Base-by-base conservation (phyloP, 768 basidiomycete genomes). In the Dentipellis fragilis region DNA sequence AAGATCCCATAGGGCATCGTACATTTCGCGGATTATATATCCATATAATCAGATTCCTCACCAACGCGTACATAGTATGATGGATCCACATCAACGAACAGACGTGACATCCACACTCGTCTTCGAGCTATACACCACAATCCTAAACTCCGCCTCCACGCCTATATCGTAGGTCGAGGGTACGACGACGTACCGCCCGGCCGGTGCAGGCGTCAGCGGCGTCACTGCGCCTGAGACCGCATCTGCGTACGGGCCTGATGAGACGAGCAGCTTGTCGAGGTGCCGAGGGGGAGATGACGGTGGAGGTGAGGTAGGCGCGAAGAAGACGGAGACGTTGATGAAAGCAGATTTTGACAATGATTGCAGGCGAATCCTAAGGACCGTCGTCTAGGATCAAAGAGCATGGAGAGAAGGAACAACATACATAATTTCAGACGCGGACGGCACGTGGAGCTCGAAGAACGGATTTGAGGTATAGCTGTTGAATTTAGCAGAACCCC, bases 191-290 rank as follows among this genome's bases (percentile, higher is more conserved):
- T 93, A 94, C 57, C 75, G 80, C 17, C 89, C 90, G 0, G 76
- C 64, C 3, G 73, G 72, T 45, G 90, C 56, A 14, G 73, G 70
- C 5, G 77, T 69, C 37, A 72, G 73, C 0, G 79, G 75, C 6
- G 80, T 87, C 37, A 74, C 76, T 0, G 87, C 90, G 0, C 93
- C 93, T 0, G 84, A 81, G 29, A 85, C 68, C 0, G 78, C 73
- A 58, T 93, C 89, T 22, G 83, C 78, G 64, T 93, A 95, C 0
- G 86, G 79, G 1, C 91, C 92, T 0, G 92, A 91, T 0, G 90
- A 89, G 1, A 75, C 67, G 4, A 89, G 63, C 29, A 29, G 29
- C 29, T 29, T 29, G 29, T 29, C 29, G 29, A 29, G 29, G 29
- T 29, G 29, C 29, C 29, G 29, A 29, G 29, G 29, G 3, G 6